phyloP scores from a whole-genome alignment of 2,329 filamentous ascomycete species.

The Penicillium rolfsii region DNA sequence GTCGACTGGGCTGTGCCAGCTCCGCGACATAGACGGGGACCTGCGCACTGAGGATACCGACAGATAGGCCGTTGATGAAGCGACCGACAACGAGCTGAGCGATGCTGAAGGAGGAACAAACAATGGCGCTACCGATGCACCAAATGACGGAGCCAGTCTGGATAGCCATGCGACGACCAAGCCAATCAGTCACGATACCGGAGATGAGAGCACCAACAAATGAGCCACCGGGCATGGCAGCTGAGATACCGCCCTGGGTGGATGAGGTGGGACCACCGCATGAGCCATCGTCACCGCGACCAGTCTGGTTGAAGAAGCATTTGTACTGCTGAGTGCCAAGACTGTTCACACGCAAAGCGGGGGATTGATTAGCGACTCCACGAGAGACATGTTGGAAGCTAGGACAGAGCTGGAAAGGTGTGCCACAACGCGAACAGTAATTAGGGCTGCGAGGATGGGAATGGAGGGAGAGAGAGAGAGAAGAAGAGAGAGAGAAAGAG shows the following conservation, averaged over 20 bases:
- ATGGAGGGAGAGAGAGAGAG: background rate
- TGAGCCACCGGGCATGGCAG: conserved; percentile 73
- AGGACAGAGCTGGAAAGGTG: background rate
- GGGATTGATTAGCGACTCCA: background rate
- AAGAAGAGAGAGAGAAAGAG: background rate
- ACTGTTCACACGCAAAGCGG: conserved; percentile 18
- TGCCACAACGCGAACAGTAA: background rate
- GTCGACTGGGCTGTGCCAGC: conserved; percentile 59
- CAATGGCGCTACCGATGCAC: conserved; percentile 62
- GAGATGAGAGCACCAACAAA: conserved; percentile 64
- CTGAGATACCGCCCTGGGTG: conserved; percentile 71
- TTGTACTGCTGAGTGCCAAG: conserved; percentile 70
- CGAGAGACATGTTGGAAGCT: background rate
- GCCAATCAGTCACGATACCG: conserved; percentile 58
- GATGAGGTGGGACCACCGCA: conserved; percentile 52
- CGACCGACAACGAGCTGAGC: conserved; percentile 73
- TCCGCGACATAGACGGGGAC: conserved; percentile 73
- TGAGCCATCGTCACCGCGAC: conserved; percentile 32
- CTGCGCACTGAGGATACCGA: conserved; percentile 73
- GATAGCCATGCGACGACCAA: conserved; percentile 59
- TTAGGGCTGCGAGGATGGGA: background rate
- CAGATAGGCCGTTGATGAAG: conserved; percentile 70
- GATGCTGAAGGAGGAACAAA: conserved; percentile 66
- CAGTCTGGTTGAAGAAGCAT: conserved; percentile 68
- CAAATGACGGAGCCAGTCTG: conserved; percentile 57